These are phyloP conservation scores for Phytophthora vignae DNA, from an alignment of 352 stramenopile species.

Conservation along the genomic window DNA sequence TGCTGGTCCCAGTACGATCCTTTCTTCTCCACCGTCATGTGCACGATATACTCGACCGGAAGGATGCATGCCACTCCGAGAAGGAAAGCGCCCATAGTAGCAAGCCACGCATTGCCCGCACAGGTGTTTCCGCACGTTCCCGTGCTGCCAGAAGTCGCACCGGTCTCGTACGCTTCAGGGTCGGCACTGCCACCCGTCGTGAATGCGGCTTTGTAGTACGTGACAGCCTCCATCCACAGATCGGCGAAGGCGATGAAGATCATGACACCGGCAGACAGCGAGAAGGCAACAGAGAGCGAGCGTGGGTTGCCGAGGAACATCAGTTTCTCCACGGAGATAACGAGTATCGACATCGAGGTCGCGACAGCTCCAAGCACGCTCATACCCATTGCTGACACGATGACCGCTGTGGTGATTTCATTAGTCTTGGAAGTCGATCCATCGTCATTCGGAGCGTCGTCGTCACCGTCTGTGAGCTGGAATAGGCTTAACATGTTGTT, in stretches of 20 bases:
- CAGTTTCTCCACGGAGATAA: constrained; percentile 71
- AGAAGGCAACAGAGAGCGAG: constrained; percentile 71
- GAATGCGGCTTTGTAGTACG: constrained; percentile 65
- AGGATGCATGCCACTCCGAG: constrained; percentile 71
- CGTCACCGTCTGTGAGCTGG: constrained; percentile 60
- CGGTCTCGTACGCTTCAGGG: constrained; percentile 74
- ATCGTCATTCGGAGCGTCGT: constrained; percentile 56
- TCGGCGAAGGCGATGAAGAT: constrained; percentile 81
- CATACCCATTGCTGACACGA: constrained; percentile 78
- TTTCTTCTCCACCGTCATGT: constrained; percentile 37
- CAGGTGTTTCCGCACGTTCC: constrained; percentile 72
- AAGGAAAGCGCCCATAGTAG: constrained; percentile 62
- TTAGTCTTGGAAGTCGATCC: constrained; percentile 36
- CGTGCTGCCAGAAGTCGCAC: constrained; percentile 34
- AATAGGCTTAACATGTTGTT: constrained; percentile 82
- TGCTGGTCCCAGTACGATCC: constrained; percentile 30
- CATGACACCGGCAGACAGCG: constrained; percentile 81
- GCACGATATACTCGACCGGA: constrained; percentile 57
- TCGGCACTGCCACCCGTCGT: constrained; percentile 62
- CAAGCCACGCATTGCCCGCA: constrained; percentile 66
- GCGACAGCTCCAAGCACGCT: constrained; percentile 74
- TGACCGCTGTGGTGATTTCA: constrained; percentile 56
- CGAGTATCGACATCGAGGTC: constrained; percentile 71
- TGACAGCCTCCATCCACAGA: constrained; percentile 64
- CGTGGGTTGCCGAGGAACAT: constrained; percentile 69